Conservation (phyloP, 2,329 filamentous ascomycete species). For the Arthrinium phaeospermum region DNA sequence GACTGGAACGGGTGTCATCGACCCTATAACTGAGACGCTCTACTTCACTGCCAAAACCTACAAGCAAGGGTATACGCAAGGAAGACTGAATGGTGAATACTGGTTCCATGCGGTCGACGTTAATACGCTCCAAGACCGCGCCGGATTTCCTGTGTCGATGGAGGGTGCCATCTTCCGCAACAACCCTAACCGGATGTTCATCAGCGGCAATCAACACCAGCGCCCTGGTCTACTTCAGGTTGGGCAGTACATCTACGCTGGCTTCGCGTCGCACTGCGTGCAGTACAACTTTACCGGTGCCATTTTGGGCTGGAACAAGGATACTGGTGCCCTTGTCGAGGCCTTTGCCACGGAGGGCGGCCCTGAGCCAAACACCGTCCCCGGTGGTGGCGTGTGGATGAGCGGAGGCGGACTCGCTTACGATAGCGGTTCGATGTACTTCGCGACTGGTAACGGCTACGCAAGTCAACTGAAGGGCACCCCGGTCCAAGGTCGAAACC, state of each 20-base stretch:
- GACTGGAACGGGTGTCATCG: conserved; percentile 56
- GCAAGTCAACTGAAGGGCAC: conserved; percentile 51
- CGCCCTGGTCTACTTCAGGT: conserved; percentile 52
- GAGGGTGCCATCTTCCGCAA: conserved; percentile 51
- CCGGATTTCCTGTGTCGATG: conserved; percentile 48
- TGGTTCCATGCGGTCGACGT: conserved; percentile 52
- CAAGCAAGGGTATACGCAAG: conserved; percentile 41
- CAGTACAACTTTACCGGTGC: conserved; percentile 58
- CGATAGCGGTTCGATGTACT: conserved; percentile 52
- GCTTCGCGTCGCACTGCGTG: conserved; percentile 57
- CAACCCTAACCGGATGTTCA: conserved; percentile 50
- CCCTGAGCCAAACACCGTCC: conserved; percentile 44
- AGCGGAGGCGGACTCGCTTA: conserved; percentile 53
- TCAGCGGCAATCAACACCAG: conserved; percentile 54
- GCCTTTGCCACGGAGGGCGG: conserved; percentile 50
- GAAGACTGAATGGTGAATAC: conserved; percentile 48
- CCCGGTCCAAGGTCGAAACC: conserved; percentile 49
- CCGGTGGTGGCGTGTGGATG: conserved; percentile 55
- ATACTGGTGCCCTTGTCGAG: conserved; percentile 49
- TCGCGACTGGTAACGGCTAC: conserved; percentile 54
- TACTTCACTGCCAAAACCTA: conserved; percentile 58
- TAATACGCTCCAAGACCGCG: conserved; percentile 47
- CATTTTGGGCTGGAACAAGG: conserved; percentile 54
- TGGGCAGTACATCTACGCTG: conserved; percentile 54
- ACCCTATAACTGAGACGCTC: conserved; percentile 53